Evolutionary conservation across 2,329 filamentous ascomycete genomes (phyloP), one percentile per base, ranked within the genome.

Genomic region (Aspergillus sp.): DNA sequence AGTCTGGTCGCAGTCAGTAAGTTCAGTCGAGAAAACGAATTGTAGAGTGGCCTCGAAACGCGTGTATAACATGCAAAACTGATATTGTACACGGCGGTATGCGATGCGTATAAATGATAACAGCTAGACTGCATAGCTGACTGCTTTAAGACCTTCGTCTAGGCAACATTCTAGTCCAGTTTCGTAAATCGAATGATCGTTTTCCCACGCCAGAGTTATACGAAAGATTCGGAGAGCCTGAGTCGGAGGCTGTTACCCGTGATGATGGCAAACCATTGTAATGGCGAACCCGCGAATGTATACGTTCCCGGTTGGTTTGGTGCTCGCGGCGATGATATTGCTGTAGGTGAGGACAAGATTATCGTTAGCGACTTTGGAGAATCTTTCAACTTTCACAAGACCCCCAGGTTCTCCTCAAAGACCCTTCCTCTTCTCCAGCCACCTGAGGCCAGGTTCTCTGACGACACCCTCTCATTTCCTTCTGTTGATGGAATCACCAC

Each of bases 361-460:
- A 29, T 56, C 33, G 43, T 60, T 39, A 45, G 47, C 45, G 58
- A 61, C 44, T 62, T 61, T 49, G 56, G 58, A 30, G 58, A 60
- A 50, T 49, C 54, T 19, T 63, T 57, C 47, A 45, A 50, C 34
- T 53, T 55, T n/a, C 27, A 41, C 33, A 35, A 26, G 27, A 46
- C 34, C 7, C 6, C 37, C 10, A 47, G 43, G 5, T 45, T 44
- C 6, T 40, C 26, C 6, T 56, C 53, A 7, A 52, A 62, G 42
- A 62, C 54, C 7, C 56, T 53, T 31, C 47, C 52, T 35, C 36
- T 54, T 37, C 48, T 65, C 27, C 55, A 56, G 4, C 61, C 63
- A 13, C 68, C 66, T 0, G 66, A 69, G 46, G 53, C 57, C 7
- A 44, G 50, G 11, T 70, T 70, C 39, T 61, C 60, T 6, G 45